phyloP scores from a whole-genome alignment of 1,284 basidiomycete species.

The Volvariella volvacea region DNA sequence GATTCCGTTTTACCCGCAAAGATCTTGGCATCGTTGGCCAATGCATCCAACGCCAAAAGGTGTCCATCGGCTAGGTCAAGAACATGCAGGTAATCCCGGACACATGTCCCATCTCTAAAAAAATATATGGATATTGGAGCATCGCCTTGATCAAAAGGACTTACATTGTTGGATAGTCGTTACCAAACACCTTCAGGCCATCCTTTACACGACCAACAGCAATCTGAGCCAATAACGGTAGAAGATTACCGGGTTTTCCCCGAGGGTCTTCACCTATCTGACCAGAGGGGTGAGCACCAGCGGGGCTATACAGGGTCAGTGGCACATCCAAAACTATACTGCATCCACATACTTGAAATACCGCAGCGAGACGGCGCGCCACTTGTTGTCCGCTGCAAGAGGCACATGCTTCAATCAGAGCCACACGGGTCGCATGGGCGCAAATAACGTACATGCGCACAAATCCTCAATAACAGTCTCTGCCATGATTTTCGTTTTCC shows the following conservation, averaged over 20 bases:
- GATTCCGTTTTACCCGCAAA: slow-evolving; percentile 45
- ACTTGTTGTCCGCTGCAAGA: slow-evolving; percentile 57
- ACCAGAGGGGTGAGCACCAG: slow-evolving; percentile 94
- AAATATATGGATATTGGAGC: slow-evolving; percentile 1
- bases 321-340: slow-evolving; percentile 4
- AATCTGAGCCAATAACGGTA: slow-evolving; percentile 94
- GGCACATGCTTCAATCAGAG: slow-evolving; percentile 11
- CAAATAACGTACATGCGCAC: slow-evolving; percentile 46
- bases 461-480: slow-evolving; percentile 91
- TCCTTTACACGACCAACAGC: slow-evolving; percentile 87
- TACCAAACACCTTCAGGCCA: slow-evolving; percentile 90
- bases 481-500: slow-evolving; percentile 92
- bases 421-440: no score
- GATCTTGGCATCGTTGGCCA: slow-evolving; percentile 57
- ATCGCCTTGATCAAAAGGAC: slow-evolving; percentile 15
- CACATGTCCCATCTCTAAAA: slow-evolving; percentile 86
- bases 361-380: slow-evolving; percentile 80
- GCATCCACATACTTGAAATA: slow-evolving; percentile 86
- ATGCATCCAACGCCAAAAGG: slow-evolving; percentile 85
- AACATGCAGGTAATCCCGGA: slow-evolving; percentile 97
- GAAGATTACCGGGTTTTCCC: slow-evolving; percentile 91
- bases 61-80: slow-evolving; percentile 95
- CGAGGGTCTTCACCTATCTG: slow-evolving; percentile 94
- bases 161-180: slow-evolving; percentile 94
- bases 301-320: slow-evolving; percentile 57